These are phyloP conservation scores for Mitragyna speciosa DNA, from an alignment of 257 asterid species.

Conservation along the genomic window DNA sequence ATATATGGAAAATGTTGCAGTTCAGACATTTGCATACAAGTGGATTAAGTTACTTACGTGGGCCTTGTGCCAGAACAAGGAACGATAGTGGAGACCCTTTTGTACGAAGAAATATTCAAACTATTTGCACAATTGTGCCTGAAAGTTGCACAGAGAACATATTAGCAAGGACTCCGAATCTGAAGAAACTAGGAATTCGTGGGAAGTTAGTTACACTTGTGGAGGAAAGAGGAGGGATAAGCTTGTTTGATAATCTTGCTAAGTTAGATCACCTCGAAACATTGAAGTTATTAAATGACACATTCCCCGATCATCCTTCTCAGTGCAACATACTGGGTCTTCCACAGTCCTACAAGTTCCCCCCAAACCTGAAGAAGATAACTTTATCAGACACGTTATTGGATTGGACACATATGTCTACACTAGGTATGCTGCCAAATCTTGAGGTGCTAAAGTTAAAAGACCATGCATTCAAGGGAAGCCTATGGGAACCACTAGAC, in stretches of 20 bases:
- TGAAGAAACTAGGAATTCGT: slow-evolving; percentile 40
- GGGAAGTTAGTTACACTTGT: slow-evolving; percentile 32
- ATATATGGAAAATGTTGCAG: slow-evolving; percentile 45
- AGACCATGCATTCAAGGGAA: slow-evolving; percentile 43
- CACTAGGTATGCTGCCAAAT: slow-evolving; percentile 35
- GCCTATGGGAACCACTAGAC: slow-evolving; percentile 37
- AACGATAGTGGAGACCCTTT: slow-evolving; percentile 38
- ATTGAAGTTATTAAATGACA: slow-evolving; percentile 40
- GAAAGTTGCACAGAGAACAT: slow-evolving; percentile 43
- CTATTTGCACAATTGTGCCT: slow-evolving; percentile 36
- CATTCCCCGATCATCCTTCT: slow-evolving; percentile 35
- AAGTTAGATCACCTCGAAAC: slow-evolving; percentile 39
- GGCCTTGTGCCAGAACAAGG: slow-evolving; percentile 38
- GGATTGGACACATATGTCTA: slow-evolving; percentile 41
- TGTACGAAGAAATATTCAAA: slow-evolving; percentile 37
- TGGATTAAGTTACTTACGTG: slow-evolving; percentile 32
- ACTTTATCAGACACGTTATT: slow-evolving; percentile 40
- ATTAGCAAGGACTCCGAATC: slow-evolving; percentile 37
- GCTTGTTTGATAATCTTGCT: slow-evolving; percentile 34
- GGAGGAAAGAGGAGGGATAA: slow-evolving; percentile 6
- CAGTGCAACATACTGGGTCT: slow-evolving; percentile 26
- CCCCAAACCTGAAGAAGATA: slow-evolving; percentile 44
- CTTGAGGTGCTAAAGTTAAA: slow-evolving; percentile 47
- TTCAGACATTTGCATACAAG: slow-evolving; percentile 40
- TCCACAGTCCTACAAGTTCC: slow-evolving; percentile 42